Evolutionary conservation across 2,329 filamentous ascomycete genomes (phyloP).

Genomic region (Plectosphaerella plurivora): DNA sequence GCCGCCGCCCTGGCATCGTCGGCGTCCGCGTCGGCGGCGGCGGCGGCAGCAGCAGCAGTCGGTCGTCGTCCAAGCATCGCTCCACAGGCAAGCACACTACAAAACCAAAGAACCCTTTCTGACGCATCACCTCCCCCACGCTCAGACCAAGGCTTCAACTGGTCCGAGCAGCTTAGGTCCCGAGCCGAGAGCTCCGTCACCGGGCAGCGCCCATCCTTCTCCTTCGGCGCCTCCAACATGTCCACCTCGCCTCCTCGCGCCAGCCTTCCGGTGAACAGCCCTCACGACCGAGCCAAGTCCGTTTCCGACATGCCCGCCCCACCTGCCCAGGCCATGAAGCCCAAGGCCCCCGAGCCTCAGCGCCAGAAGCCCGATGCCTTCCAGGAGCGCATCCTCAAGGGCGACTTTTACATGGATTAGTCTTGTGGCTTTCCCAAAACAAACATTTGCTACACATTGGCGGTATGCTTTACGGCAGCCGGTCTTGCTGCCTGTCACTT

Average conservation of each 20-base stretch:
- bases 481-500: not conserved
- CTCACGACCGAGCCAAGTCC: slow-evolving; percentile 66
- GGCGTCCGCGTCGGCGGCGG: slow-evolving; percentile 2
- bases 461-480: not conserved
- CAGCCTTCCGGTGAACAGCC: slow-evolving; percentile 18
- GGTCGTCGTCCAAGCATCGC: slow-evolving; percentile 32
- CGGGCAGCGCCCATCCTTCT: slow-evolving; percentile 53
- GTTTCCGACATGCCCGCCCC: slow-evolving; percentile 60
- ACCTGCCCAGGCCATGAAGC: slow-evolving; percentile 44
- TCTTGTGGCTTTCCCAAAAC: not conserved
- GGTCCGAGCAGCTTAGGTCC: slow-evolving; percentile 91
- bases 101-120: slow-evolving; percentile 56
- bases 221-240: slow-evolving; percentile 40
- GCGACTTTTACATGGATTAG: slow-evolving; percentile 97
- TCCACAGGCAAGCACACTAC: slow-evolving; percentile 56
- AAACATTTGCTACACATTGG: not conserved
- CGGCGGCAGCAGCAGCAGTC: not conserved
- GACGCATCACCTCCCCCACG: slow-evolving; percentile 51
- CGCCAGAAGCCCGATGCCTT: slow-evolving; percentile 82
- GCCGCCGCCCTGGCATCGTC: slow-evolving; percentile 26
- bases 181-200: slow-evolving; percentile 78
- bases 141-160: slow-evolving; percentile 88
- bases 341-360: slow-evolving; percentile 32
- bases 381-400: slow-evolving; percentile 95
- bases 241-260: slow-evolving; percentile 38